phyloP scores from a whole-genome alignment of 805 yeast genomes.

The Suhomyces emberorum region DNA sequence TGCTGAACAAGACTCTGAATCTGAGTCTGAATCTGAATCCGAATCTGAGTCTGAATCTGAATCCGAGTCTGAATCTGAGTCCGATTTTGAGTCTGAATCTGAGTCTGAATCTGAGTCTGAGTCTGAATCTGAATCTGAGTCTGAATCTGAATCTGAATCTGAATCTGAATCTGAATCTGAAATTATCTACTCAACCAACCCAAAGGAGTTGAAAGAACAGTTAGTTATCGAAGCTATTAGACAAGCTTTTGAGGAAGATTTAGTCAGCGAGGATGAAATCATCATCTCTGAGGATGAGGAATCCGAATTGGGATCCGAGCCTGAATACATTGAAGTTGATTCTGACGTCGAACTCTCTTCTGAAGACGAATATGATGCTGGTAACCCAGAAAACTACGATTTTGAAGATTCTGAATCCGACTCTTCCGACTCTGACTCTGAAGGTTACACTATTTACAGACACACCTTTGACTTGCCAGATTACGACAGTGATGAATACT shows the following conservation, averaged over 20 bases:
- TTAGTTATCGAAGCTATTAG: conserved; percentile 36
- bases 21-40: conserved; percentile 16
- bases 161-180: conserved; percentile 15
- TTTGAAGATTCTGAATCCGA: conserved; percentile 18
- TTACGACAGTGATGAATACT: conserved; percentile 29
- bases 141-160: conserved; percentile 14
- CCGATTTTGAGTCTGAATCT: conserved; percentile 15
- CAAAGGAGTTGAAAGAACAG: conserved; percentile 27
- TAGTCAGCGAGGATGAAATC: conserved; percentile 28
- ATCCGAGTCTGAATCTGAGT: conserved; percentile 15
- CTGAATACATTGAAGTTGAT: conserved; percentile 29
- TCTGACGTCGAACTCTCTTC: conserved; percentile 21
- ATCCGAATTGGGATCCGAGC: conserved; percentile 17
- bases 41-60: conserved; percentile 15
- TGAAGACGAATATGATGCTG: conserved; percentile 20
- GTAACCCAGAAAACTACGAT: conserved; percentile 21
- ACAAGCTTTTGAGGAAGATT: conserved; percentile 32
- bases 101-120: conserved; percentile 21
- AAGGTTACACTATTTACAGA: conserved; percentile 42
- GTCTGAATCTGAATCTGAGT: conserved; percentile 14
- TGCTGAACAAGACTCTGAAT: conserved; percentile 23
- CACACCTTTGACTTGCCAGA: conserved; percentile 40
- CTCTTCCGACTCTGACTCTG: conserved; percentile 31
- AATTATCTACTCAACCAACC: conserved; percentile 27
- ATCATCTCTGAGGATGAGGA: conserved; percentile 17